Base-by-base conservation (phyloP, 768 basidiomycete species). In the Crassisporium funariophilum region DNA sequence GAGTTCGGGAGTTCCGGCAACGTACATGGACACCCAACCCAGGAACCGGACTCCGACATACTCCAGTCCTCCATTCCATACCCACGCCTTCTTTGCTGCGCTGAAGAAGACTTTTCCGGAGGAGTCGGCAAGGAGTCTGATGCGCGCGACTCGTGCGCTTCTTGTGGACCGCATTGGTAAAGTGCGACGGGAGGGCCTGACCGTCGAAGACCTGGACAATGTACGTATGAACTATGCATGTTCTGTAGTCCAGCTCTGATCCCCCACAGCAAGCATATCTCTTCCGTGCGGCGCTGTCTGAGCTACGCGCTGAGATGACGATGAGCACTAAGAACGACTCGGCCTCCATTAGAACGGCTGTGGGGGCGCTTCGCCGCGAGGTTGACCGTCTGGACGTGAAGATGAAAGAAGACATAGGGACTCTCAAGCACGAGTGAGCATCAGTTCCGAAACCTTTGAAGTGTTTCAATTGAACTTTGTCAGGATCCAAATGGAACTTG, bases 401-500 rank as follows among this genome's bases (percentile, higher is more conserved):
- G 70, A 88, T 99, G 83, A 95, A 95, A 69, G 93, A 97, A 65
- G 91, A 95, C 53, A 70, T 98, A 17, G 83, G 79, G 12, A 87
- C 80, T 35, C 74, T 99, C 56, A 93, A 90, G 67, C 95, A 98
- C 60, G 95, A 98, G 94, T 95, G 55, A 45, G 87, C 81, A 36
- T 34, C n/a, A n/a, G n/a, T n/a, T n/a, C n/a, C n/a, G n/a, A n/a
- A n/a, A n/a, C n/a, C n/a, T n/a, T n/a, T n/a, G n/a, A n/a, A n/a
- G n/a, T n/a, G n/a, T n/a, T n/a, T n/a, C n/a, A n/a, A n/a, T n/a
- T n/a, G n/a, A n/a, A n/a, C n/a, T n/a, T n/a, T n/a, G 39, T n/a
- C 34, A 97, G 94, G 60, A 91, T 95, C 41, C 94, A 98, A 66
- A 93, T 98, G 84, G 97, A 99, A 46, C 76, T 98, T 49, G 92